These are phyloP conservation scores for Santalum album DNA, from an alignment of 164 flowering plant genomes.

Conservation along the genomic window DNA sequence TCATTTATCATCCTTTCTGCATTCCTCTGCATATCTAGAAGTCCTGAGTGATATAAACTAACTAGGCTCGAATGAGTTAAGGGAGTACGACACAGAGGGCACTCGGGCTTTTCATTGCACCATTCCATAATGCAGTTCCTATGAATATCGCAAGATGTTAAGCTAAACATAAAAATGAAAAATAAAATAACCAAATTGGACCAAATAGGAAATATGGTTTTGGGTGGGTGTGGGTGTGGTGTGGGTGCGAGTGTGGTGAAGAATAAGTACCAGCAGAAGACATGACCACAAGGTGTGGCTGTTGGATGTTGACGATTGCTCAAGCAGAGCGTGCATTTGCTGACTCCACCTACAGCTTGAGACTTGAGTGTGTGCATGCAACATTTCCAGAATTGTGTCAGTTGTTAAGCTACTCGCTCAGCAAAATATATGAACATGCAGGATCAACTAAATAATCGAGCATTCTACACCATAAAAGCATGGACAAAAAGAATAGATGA, in stretches of 20 bases:
- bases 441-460: background rate
- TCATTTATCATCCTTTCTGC: too few relatives aligned
- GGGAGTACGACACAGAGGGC: slow-evolving; percentile 92
- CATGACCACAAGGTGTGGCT: slow-evolving; percentile 97
- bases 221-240: too few relatives aligned
- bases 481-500: background rate
- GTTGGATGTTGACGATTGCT: slow-evolving; percentile 85
- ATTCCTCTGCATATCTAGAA: too few relatives aligned
- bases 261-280: slow-evolving; percentile 78
- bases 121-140: slow-evolving; percentile 99
- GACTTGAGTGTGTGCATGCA: slow-evolving; percentile 23
- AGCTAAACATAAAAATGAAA: background rate
- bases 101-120: slow-evolving; percentile 98
- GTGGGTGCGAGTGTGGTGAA: too few relatives aligned
- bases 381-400: background rate
- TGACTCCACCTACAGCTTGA: slow-evolving; percentile 32
- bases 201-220: too few relatives aligned
- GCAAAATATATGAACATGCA: background rate
- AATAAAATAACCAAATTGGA: too few relatives aligned
- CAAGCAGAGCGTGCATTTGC: slow-evolving; percentile 91
- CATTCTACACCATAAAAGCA: background rate
- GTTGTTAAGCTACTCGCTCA: background rate
- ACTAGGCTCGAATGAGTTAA: slow-evolving; percentile 83
- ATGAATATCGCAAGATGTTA: slow-evolving; percentile 1
- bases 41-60: slow-evolving; percentile 86